Percentiles rank a stretch among this genome's conserved stretches.
Evolutionary conservation across 2,329 filamentous ascomycete genomes (phyloP).

Genomic region (Claviceps citrina): DNA sequence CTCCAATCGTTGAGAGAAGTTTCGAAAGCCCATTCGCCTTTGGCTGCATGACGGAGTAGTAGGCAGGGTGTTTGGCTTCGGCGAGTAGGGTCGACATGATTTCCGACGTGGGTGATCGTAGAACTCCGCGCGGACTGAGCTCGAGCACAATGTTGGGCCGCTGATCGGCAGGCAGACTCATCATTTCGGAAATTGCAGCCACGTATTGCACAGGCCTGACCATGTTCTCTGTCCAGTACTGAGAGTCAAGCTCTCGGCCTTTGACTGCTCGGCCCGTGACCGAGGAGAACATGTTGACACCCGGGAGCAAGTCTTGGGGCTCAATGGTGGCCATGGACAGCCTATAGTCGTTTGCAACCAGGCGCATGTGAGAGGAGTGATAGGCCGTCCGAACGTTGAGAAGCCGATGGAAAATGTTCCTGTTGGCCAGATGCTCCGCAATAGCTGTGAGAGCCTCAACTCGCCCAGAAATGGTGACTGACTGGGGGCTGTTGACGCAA

Average conservation of each 20-base stretch:
- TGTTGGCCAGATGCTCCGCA: conserved; percentile 16
- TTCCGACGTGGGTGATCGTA: conserved; percentile 23
- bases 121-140: conserved; percentile 23
- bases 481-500: conserved; percentile 29
- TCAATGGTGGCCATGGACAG: conserved; percentile 13
- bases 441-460: conserved; percentile 17
- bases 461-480: conserved; percentile 29
- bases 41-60: conserved; percentile 16
- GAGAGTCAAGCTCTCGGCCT: conserved; percentile 14
- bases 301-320: conserved; percentile 7
- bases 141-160: conserved; percentile 25
- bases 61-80: conserved; percentile 7
- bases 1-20: conserved; percentile 19
- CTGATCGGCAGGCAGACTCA: conserved; percentile 13
- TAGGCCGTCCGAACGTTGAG: conserved; percentile 27
- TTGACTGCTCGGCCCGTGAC: conserved; percentile 18
- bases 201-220: conserved; percentile 29
- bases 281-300: conserved; percentile 25
- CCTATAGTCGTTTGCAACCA: conserved; percentile 22
- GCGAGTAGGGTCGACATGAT: conserved; percentile 13
- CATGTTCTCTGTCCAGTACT: conserved; percentile 34
- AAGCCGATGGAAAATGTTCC: conserved; percentile 19
- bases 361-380: conserved; percentile 29
- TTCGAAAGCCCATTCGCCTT: conserved; percentile 11
- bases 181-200: conserved; percentile 22